A percentile compares a stretch with the other conserved stretches of the same genome.
phyloP scores from a whole-genome alignment of 768 basidiomycete species.

The Kwoniella europaea region DNA sequence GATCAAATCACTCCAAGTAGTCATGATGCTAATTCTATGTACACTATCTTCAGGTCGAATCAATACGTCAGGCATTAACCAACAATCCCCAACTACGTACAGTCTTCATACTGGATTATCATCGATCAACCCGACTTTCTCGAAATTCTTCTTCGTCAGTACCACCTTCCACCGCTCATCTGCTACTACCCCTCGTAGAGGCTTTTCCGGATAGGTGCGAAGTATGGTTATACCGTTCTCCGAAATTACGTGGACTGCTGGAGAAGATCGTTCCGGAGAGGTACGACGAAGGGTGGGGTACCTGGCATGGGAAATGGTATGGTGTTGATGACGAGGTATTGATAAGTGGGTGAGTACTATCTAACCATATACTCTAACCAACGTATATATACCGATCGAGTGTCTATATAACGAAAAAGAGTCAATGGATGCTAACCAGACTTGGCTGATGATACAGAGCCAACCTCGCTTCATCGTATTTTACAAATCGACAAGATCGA shows the following conservation, averaged over 20 bases:
- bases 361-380: neutral
- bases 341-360: conserved; percentile 77
- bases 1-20: no score
- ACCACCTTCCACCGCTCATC: conserved; percentile 63
- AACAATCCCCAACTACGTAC: conserved; percentile 69
- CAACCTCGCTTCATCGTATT: conserved; percentile 90
- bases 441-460: conserved; percentile 66
- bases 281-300: conserved; percentile 98
- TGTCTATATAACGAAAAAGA: no score
- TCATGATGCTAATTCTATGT: neutral
- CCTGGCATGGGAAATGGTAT: conserved; percentile 97
- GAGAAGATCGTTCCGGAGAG: conserved; percentile 81
- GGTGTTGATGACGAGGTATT: conserved; percentile 90
- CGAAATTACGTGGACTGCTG: conserved; percentile 75
- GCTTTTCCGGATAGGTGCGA: conserved; percentile 74
- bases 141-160: conserved; percentile 26
- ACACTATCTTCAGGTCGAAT: conserved; percentile 67
- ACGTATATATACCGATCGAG: no score
- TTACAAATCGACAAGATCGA: conserved; percentile 92
- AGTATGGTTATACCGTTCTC: conserved; percentile 83
- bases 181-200: conserved; percentile 72
- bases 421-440: no score
- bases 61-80: conserved; percentile 68
- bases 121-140: conserved; percentile 61
- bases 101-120: conserved; percentile 75